Percentiles rank a stretch among this genome's conserved stretches.
phyloP scores from a whole-genome alignment of 1,139 yeast species.

The Pichia sp. region DNA sequence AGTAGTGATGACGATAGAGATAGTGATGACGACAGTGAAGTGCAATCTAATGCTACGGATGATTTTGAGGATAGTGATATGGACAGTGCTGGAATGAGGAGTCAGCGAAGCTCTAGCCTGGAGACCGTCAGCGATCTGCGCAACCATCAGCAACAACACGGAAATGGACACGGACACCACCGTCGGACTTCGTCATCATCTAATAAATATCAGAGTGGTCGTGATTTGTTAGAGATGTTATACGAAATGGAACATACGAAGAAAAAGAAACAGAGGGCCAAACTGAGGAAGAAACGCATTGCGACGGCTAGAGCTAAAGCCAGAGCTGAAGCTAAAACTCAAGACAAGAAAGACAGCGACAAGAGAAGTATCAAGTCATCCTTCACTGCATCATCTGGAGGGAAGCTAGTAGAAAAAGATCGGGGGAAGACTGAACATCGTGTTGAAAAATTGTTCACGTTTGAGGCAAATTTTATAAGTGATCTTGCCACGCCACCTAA shows the following conservation, averaged over 20 bases:
- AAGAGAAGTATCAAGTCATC: too few species aligned
- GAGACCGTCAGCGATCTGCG: constrained; percentile 2
- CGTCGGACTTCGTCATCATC: constrained; percentile 19
- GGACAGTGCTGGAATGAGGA: constrained; percentile 6
- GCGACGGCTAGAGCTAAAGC: too few species aligned
- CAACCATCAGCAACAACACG: too few species aligned
- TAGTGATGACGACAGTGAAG: constrained; percentile 16
- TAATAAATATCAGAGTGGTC: constrained; percentile 24
- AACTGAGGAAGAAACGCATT: too few species aligned
- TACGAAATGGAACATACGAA: constrained; percentile 30
- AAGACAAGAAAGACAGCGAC: too few species aligned
- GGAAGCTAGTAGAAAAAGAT: too few species aligned
- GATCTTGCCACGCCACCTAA: constrained; percentile 82
- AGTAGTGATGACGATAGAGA: constrained; percentile 7
- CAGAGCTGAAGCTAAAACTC: too few species aligned
- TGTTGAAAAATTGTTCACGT: constrained; percentile 51
- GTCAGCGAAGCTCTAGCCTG: constrained; percentile 8
- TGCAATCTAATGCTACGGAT: not conserved
- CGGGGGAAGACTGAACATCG: constrained; percentile 12
- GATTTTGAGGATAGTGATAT: constrained; percentile 22
- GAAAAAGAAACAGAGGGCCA: constrained; percentile 7
- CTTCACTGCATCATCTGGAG: too few species aligned
- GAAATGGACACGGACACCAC: constrained; percentile 21
- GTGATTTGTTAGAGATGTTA: constrained; percentile 30
- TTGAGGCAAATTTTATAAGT: constrained; percentile 70